Evolutionary conservation across 805 yeast species (phyloP), one percentile per base, ranked within the genome.

Genomic region (Kurtzmaniella cleridarum): DNA sequence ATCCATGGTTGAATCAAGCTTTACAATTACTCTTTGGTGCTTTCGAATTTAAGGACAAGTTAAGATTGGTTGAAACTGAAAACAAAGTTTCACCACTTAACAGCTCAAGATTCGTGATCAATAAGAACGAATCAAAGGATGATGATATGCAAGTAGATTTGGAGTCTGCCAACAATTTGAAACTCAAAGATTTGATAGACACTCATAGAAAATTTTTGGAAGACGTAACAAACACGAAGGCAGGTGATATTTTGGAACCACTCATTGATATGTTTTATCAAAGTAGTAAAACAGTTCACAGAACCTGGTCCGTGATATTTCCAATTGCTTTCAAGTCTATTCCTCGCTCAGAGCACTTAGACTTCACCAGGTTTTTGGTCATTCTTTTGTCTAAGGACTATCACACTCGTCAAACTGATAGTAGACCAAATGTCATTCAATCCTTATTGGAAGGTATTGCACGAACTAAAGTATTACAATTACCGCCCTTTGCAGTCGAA

Each of bases 1-100:
- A 84, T 51, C 85, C 89, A 31, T 93, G 98, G 98, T 63, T 91
- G 44, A 88, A 88, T 56, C 98, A 91, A 58, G 98, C 96, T 0
- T 68, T 87, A 14, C 96, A 90, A 54, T 62, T 95, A 23, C 62
- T 93, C 5, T 87, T 83, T 53, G 95, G 93, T 0, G 73, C 95
- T 0, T 79, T 86, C 47, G 82, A 81, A 41, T 59, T 59, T 30
- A 71, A 73, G 1, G 66, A 73, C 40, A 57, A 53, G 2, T 49
- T 88, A 14, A 60, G 57, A 17, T 57, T 86, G 34, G 58, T 62
- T 2, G 60, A 61, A 0, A 69, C 64, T 12, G 79, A 80, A 33
- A 72, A 76, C 49, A 68, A 66, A 30, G 63, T 85, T 35, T 73
- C 85, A 4, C 64, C 79, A 0, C 62, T 82, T 33, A 55, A 59